A percentile compares a stretch with the other conserved stretches of the same genome.
phyloP scores from a whole-genome alignment of 2,329 filamentous ascomycete genomes.

The Microdochium trichocladiopsis region DNA sequence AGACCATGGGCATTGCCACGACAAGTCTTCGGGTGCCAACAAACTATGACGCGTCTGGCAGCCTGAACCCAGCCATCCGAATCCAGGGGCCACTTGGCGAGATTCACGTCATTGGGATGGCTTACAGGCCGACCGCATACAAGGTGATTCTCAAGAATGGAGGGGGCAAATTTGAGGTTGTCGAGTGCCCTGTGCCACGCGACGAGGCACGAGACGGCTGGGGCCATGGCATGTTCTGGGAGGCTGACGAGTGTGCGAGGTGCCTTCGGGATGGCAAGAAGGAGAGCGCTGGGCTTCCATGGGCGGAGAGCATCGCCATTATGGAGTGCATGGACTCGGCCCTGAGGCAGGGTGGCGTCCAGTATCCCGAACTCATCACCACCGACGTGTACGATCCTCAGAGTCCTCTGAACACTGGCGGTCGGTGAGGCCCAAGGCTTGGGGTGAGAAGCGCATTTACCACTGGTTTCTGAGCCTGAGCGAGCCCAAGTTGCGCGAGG shows the following conservation, averaged over 20 bases:
- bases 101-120: constrained; percentile 69
- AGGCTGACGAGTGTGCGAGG: constrained; percentile 71
- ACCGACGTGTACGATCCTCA: constrained; percentile 51
- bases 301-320: constrained; percentile 72
- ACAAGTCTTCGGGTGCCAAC: constrained; percentile 56
- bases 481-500: neutral
- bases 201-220: constrained; percentile 37
- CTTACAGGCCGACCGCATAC: constrained; percentile 62
- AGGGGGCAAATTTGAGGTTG: constrained; percentile 38
- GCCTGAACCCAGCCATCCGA: constrained; percentile 60
- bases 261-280: constrained; percentile 70
- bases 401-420: constrained; percentile 55
- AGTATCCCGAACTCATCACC: constrained; percentile 49
- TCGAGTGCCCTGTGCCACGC: constrained; percentile 45
- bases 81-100: constrained; percentile 78
- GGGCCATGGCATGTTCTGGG: constrained; percentile 86
- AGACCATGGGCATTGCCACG: constrained; percentile 65
- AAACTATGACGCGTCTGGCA: constrained; percentile 53
- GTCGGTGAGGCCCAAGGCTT: neutral
- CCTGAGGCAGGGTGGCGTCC: constrained; percentile 43
- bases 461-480: too few relatives aligned
- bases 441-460: neutral
- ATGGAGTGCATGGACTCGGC: constrained; percentile 66
- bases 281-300: constrained; percentile 64
- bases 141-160: constrained; percentile 50